Percentiles rank a stretch among this genome's conserved stretches.
phyloP scores from a whole-genome alignment of 139 green algal species.

The Limnomonas spitsbergensis region DNA sequence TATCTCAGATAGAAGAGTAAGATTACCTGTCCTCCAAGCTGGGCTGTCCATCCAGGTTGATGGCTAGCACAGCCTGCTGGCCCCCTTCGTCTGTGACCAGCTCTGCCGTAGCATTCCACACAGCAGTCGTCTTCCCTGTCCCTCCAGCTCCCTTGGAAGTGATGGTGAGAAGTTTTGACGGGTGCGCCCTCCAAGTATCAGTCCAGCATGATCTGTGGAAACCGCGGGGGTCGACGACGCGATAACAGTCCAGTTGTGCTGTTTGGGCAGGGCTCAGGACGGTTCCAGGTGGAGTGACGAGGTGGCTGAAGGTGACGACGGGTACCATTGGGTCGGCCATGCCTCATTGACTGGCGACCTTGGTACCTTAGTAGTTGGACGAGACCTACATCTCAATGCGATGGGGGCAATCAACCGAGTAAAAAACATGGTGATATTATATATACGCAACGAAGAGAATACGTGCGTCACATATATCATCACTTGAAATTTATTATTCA shows the following conservation, averaged over 20 bases:
- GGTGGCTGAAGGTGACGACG: no score
- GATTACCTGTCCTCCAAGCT: conserved; percentile 2
- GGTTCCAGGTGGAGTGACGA: not conserved
- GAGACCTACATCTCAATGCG: no score
- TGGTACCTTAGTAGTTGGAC: no score
- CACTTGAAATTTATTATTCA: no score
- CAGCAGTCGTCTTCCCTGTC: not conserved
- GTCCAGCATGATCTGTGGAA: not conserved
- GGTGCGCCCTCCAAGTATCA: not conserved
- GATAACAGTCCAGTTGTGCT: not conserved
- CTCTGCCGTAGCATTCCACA: not conserved
- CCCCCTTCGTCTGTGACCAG: not conserved
- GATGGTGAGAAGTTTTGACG: not conserved
- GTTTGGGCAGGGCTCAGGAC: not conserved
- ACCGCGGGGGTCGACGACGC: not conserved
- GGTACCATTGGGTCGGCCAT: no score
- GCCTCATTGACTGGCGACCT: no score
- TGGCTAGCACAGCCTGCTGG: not conserved
- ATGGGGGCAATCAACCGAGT: no score
- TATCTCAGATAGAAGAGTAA: no score
- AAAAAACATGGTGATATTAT: no score
- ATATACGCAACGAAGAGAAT: no score
- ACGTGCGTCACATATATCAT: no score
- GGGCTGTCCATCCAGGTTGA: not conserved
- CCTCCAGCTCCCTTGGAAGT: not conserved